Percentiles rank a stretch among this genome's conserved stretches.
Conservation (phyloP, 108 stramenopile genomes). For the Seminavis robusta region DNA sequence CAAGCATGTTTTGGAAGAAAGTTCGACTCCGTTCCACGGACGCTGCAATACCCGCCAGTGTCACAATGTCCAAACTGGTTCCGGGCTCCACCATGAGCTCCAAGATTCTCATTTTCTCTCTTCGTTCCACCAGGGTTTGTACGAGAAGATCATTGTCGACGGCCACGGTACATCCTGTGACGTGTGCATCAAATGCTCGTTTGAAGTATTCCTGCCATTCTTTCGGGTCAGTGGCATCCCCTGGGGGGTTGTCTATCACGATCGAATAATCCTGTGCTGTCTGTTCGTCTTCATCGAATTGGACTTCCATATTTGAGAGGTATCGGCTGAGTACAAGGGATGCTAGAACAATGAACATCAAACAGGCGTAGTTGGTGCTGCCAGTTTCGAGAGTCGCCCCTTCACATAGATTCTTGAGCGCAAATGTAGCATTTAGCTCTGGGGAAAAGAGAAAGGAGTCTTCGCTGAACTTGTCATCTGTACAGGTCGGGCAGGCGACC, state of each 20-base stretch:
- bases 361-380: constrained; percentile 51
- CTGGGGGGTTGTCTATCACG: constrained; percentile 72
- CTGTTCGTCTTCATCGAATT: constrained; percentile 83
- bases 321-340: constrained; percentile 36
- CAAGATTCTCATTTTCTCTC: constrained; percentile 53
- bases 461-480: constrained; percentile 14
- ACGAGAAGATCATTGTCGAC: constrained; percentile 83
- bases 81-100: constrained; percentile 58
- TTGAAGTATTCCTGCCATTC: constrained; percentile 84
- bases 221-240: constrained; percentile 75
- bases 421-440: constrained; percentile 24
- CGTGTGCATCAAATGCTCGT: constrained; percentile 45
- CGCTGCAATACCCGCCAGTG: constrained; percentile 55
- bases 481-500: constrained; percentile 55
- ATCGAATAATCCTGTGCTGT: constrained; percentile 93
- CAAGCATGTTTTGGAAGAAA: constrained; percentile 34
- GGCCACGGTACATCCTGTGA: constrained; percentile 75
- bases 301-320: constrained; percentile 45
- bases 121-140: constrained; percentile 63
- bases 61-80: constrained; percentile 39
- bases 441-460: constrained; percentile 16
- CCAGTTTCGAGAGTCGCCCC: constrained; percentile 47
- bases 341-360: constrained; percentile 44
- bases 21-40: constrained; percentile 46
- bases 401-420: constrained; percentile 71